A percentile compares a stretch with the other conserved stretches of the same genome.
These are phyloP conservation scores for Cryptococcus sp. DNA, from an alignment of 1,284 basidiomycete genomes.

Conservation along the genomic window DNA sequence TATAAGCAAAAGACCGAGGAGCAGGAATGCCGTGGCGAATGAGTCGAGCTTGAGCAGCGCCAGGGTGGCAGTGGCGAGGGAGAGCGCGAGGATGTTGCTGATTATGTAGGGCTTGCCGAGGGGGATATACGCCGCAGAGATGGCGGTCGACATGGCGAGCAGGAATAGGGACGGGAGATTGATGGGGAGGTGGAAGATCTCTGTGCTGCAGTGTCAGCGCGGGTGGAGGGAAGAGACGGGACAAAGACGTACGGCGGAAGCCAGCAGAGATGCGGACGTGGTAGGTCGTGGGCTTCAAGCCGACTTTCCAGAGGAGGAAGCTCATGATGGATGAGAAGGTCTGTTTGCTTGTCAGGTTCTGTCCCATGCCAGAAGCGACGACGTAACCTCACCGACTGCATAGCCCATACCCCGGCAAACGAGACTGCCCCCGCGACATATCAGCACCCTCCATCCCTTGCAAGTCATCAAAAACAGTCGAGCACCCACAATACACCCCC, in stretches of 20 bases:
- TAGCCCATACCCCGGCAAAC: slow-evolving; percentile 42
- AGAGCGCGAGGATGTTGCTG: slow-evolving; percentile 76
- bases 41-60: slow-evolving; percentile 81
- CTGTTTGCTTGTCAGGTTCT: slow-evolving; percentile 14
- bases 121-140: slow-evolving; percentile 67
- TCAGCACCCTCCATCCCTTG: not conserved
- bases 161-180: slow-evolving; percentile 58
- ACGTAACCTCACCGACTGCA: slow-evolving; percentile 39
- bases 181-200: slow-evolving; percentile 47
- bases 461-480: slow-evolving; percentile 59
- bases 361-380: not conserved
- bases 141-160: slow-evolving; percentile 61
- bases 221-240: not conserved
- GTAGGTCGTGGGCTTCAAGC: slow-evolving; percentile 29
- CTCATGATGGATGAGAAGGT: slow-evolving; percentile 36
- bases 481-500: slow-evolving; percentile 65
- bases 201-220: slow-evolving; percentile 17
- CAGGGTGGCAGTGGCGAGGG: slow-evolving; percentile 79
- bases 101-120: slow-evolving; percentile 65
- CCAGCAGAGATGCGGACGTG: slow-evolving; percentile 44
- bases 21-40: slow-evolving; percentile 79
- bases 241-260: slow-evolving; percentile 38
- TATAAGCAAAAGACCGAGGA: slow-evolving; percentile 75
- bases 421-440: slow-evolving; percentile 28
- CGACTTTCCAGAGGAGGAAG: slow-evolving; percentile 20